These are phyloP conservation scores for Sporothrix sp. DNA, from an alignment of 2,329 filamentous ascomycete genomes.

Conservation along the genomic window DNA sequence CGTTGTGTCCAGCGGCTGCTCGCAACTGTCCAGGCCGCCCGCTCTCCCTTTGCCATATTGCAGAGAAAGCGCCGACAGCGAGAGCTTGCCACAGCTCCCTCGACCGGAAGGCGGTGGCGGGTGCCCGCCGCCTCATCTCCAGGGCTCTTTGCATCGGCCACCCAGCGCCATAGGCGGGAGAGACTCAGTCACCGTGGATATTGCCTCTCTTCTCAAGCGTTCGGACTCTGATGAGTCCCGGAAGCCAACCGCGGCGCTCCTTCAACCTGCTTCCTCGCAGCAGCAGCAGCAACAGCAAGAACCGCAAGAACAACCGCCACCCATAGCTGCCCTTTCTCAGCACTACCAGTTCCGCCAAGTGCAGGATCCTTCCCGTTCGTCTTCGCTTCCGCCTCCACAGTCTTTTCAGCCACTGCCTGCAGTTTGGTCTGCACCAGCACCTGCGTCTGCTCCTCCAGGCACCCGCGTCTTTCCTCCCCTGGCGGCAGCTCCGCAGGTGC, in stretches of 20 bases:
- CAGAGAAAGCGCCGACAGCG: not conserved
- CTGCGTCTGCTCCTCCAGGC: constrained; percentile 28
- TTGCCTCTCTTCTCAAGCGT: constrained; percentile 76
- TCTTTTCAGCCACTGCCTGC: not conserved
- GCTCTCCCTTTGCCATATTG: not conserved
- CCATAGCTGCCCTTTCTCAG: not conserved
- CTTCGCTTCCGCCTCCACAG: constrained; percentile 25
- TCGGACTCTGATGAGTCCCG: constrained; percentile 63
- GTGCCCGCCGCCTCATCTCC: constrained; percentile 1
- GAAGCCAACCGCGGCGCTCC: constrained; percentile 28
- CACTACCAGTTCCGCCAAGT: not conserved
- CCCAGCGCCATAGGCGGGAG: constrained; percentile 26
- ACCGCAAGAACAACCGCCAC: not conserved
- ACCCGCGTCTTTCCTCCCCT: constrained; percentile 14
- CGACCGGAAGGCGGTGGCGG: constrained; percentile 6
- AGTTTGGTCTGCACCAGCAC: constrained; percentile 24
- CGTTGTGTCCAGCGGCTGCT: constrained; percentile 10
- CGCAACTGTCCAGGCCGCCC: not conserved
- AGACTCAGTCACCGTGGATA: constrained; percentile 77
- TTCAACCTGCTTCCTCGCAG: not conserved
- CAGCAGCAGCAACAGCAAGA: not conserved
- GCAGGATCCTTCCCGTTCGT: constrained; percentile 27
- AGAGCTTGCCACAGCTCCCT: not conserved
- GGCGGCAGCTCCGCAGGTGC: constrained; percentile 12
- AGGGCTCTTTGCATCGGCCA: constrained; percentile 15